These are phyloP conservation scores for Fusarium pseudonygamai DNA, from an alignment of 2,329 filamentous ascomycete genomes.

Conservation along the genomic window DNA sequence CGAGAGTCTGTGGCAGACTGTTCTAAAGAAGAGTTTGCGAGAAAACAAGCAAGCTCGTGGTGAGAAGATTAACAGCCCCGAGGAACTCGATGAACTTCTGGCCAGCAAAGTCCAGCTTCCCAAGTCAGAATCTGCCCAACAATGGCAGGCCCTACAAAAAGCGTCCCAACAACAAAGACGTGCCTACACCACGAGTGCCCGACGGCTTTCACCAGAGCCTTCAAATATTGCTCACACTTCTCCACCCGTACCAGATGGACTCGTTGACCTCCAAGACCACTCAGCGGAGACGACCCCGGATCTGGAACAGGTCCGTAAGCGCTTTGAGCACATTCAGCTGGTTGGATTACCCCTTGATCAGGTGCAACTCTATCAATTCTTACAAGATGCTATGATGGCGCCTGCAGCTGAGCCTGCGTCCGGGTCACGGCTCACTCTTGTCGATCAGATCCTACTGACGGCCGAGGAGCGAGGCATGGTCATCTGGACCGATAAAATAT, in stretches of 20 bases:
- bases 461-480: constrained; percentile 57
- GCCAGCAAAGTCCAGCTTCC: constrained; percentile 48
- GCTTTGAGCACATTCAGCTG: constrained; percentile 53
- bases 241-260: neutral
- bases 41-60: constrained; percentile 45
- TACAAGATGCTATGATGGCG: constrained; percentile 51
- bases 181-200: constrained; percentile 47
- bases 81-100: constrained; percentile 45
- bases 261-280: neutral
- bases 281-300: neutral
- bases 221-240: too few species aligned
- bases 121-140: constrained; percentile 41
- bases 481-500: constrained; percentile 57
- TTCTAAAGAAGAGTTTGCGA: constrained; percentile 50
- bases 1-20: constrained; percentile 61
- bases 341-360: constrained; percentile 50
- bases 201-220: constrained; percentile 30
- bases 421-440: constrained; percentile 49
- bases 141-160: constrained; percentile 49
- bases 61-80: constrained; percentile 30
- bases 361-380: constrained; percentile 49
- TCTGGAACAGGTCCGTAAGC: constrained; percentile 38
- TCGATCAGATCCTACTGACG: constrained; percentile 55
- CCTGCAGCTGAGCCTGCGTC: constrained; percentile 34
- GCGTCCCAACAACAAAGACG: constrained; percentile 50